Conservation (phyloP, 495 filamentous ascomycete species). For the Haplographium delicatum region DNA sequence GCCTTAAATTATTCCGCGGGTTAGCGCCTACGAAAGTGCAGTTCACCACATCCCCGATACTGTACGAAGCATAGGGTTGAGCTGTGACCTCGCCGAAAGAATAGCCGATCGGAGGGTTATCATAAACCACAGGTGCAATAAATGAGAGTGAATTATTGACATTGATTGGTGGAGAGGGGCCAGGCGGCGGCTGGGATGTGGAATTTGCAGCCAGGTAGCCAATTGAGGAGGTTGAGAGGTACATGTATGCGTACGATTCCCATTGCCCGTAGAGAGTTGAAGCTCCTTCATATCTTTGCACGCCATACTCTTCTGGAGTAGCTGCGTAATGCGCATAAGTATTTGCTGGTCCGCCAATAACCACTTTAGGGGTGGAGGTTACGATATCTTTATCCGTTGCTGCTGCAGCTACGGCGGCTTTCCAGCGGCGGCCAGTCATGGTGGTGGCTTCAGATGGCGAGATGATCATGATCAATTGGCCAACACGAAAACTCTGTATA, state of each 20-base stretch:
- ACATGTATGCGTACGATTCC: constrained; percentile 80
- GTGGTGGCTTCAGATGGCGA: constrained; percentile 86
- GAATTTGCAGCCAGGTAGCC: constrained; percentile 57
- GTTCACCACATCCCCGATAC: constrained; percentile 56
- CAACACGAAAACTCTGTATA: constrained; percentile 83
- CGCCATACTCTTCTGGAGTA: constrained; percentile 82
- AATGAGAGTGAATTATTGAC: constrained; percentile 67
- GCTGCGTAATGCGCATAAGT: constrained; percentile 89
- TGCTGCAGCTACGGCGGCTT: constrained; percentile 59
- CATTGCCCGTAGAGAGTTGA: constrained; percentile 87
- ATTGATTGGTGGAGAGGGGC: constrained; percentile 75
- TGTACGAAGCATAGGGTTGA: constrained; percentile 52
- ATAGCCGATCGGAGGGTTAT: constrained; percentile 59
- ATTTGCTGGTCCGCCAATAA: constrained; percentile 88
- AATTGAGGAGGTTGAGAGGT: constrained; percentile 66
- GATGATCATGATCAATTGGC: constrained; percentile 82
- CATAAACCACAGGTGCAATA: constrained; percentile 74
- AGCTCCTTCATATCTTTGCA: constrained; percentile 94
- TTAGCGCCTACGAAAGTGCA: constrained; percentile 83
- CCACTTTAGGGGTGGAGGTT: constrained; percentile 41
- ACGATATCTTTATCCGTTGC: constrained; percentile 27
- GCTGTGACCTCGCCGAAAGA: constrained; percentile 63
- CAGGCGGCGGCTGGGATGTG: constrained; percentile 42
- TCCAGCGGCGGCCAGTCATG: constrained; percentile 92
- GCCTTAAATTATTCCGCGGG: constrained; percentile 80